A percentile compares a stretch with the other conserved stretches of the same genome.
These are phyloP conservation scores for Rhizopogon vinicolor DNA, from an alignment of 768 basidiomycete species.

Conservation along the genomic window DNA sequence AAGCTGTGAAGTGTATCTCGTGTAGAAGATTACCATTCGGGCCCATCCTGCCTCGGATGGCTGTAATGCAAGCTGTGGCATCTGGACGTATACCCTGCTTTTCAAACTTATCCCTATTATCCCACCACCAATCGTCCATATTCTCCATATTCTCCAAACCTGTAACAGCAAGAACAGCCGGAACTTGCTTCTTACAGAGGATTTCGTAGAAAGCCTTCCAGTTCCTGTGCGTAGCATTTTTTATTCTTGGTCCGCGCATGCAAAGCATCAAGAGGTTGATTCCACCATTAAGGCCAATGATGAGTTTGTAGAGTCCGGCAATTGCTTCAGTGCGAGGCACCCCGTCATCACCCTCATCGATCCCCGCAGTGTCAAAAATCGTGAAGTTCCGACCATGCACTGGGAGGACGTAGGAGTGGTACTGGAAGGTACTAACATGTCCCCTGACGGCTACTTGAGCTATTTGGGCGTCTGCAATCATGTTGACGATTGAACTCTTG, in stretches of 20 bases:
- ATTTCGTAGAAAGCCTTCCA: conserved; percentile 36
- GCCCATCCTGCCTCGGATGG: neutral
- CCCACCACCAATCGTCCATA: conserved; percentile 31
- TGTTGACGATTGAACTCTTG: conserved; percentile 41
- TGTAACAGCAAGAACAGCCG: conserved; percentile 34
- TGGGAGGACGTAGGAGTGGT: conserved; percentile 13
- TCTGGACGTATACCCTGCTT: too few species aligned
- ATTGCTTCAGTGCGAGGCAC: conserved; percentile 26
- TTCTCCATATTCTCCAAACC: conserved; percentile 32
- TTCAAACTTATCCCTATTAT: conserved; percentile 18
- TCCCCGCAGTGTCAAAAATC: conserved; percentile 30
- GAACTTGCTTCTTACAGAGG: conserved; percentile 35
- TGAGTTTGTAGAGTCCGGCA: conserved; percentile 26
- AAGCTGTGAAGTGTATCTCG: conserved; percentile 4
- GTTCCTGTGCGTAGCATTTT: conserved; percentile 29
- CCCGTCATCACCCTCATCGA: conserved; percentile 22
- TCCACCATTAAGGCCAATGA: conserved; percentile 29
- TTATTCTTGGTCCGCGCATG: conserved; percentile 35
- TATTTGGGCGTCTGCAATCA: conserved; percentile 24
- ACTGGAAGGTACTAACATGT: conserved; percentile 32
- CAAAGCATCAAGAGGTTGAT: conserved; percentile 37
- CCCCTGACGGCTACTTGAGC: conserved; percentile 27
- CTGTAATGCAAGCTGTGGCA: conserved; percentile 12
- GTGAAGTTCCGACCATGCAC: conserved; percentile 13
- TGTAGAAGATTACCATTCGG: neutral